phyloP scores from a whole-genome alignment of 371 early-diverging fungal genomes.

The Mortierella sp. region DNA sequence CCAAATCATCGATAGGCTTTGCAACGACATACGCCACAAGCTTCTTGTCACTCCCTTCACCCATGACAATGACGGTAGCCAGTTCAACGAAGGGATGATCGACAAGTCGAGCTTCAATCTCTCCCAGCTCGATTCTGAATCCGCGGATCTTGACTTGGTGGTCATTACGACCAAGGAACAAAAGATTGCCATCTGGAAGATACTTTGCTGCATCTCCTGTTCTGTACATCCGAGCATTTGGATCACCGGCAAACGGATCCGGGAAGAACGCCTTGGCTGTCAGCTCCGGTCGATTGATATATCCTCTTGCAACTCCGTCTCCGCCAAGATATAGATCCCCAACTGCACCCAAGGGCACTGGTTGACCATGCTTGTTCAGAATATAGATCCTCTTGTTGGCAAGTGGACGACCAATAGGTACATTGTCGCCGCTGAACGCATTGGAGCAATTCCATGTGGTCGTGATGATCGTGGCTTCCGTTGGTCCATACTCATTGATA shows the following conservation, averaged over 20 bases:
- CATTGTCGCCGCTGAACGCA: not conserved
- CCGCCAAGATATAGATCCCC: slow-evolving; percentile 14
- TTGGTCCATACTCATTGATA: slow-evolving; percentile 49
- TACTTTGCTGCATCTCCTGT: slow-evolving; percentile 54
- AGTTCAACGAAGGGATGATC: slow-evolving; percentile 8
- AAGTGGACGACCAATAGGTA: slow-evolving; percentile 20
- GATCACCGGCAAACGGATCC: slow-evolving; percentile 6
- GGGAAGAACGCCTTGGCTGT: slow-evolving; percentile 23
- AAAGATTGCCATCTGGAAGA: slow-evolving; percentile 44
- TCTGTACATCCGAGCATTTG: slow-evolving; percentile 41
- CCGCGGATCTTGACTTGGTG: slow-evolving; percentile 57
- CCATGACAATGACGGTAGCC: slow-evolving; percentile 4
- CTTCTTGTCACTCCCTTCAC: slow-evolving; percentile 2
- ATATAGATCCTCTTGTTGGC: slow-evolving; percentile 16
- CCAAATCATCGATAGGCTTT: not conserved
- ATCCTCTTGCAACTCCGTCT: slow-evolving; percentile 39
- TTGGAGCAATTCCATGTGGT: slow-evolving; percentile 1
- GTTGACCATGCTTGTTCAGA: slow-evolving; percentile 5
- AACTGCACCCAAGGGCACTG: slow-evolving; percentile 28
- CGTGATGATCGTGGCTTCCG: slow-evolving; percentile 21
- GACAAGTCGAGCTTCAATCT: slow-evolving; percentile 28
- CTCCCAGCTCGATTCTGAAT: slow-evolving; percentile 57
- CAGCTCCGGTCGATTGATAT: slow-evolving; percentile 40
- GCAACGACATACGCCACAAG: slow-evolving; percentile 23
- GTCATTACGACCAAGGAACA: slow-evolving; percentile 35